Conservation (phyloP, 257 asterid species). For the Salvia hispanica region DNA sequence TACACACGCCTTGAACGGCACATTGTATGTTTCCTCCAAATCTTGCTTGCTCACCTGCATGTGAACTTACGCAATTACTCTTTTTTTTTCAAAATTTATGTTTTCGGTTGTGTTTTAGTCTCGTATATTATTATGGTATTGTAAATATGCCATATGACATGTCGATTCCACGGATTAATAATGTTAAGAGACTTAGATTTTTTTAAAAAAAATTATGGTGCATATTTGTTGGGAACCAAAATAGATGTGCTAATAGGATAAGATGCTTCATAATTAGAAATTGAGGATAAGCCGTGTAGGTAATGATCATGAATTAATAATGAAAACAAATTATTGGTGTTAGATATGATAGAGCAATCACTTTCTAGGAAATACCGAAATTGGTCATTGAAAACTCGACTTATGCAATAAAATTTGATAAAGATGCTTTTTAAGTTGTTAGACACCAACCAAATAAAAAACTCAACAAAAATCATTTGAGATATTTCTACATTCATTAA, state of each 20-base stretch:
- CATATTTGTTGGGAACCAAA: too few relatives aligned
- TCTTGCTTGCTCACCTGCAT: constrained; percentile 85
- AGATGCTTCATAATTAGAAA: neutral
- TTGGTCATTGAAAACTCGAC: neutral
- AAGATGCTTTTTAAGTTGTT: too few relatives aligned
- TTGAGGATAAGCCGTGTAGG: constrained; percentile 40
- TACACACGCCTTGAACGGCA: constrained; percentile 92
- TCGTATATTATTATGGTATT: neutral
- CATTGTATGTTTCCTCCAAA: constrained; percentile 87
- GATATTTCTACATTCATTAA: too few relatives aligned
- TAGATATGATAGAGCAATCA: neutral
- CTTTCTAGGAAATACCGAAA: neutral
- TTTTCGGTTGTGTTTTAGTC: neutral
- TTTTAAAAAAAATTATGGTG: too few relatives aligned
- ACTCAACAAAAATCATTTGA: too few relatives aligned
- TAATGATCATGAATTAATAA: constrained; percentile 9
- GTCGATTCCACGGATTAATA: too few relatives aligned
- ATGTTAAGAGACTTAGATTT: too few relatives aligned
- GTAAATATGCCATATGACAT: too few relatives aligned
- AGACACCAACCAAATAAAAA: neutral
- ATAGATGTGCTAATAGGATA: neutral
- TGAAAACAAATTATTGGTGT: neutral
- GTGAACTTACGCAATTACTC: neutral
- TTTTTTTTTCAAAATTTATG: too few relatives aligned
- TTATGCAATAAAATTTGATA: neutral